Base-by-base conservation (phyloP, 768 basidiomycete species). In the Thelephora ganbajun region DNA sequence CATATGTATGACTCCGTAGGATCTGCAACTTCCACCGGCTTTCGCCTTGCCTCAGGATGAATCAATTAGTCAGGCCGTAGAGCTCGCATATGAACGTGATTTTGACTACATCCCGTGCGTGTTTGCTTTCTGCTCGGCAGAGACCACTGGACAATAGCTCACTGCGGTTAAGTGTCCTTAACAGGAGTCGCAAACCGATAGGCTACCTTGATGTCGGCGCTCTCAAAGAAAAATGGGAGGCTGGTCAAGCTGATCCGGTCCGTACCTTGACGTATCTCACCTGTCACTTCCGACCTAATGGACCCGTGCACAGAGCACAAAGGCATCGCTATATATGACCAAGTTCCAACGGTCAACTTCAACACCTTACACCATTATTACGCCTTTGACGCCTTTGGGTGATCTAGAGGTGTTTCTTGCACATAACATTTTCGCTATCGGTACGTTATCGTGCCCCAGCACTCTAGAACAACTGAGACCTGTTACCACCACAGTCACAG, bases 51-150 rank as follows among this genome's bases (percentile, higher is more conserved):
- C 83, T 6, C 66, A 71, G 11, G 70, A 72, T 49, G 88, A 88
- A 57, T 71, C 76, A 16, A 79, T 93, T 49, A 72, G 76, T 7
- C 71, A 74, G 19, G 91, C 87, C 1, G 76, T 94, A 23, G 88
- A 89, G 55, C 73, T 84, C 20, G 92, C 91, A 0, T 94, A 92
- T 56, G 92, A 96, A 54, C 79, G 90, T 33, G 92, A 96, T 60
- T 96, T 93, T 64, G 90, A 90, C 14, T 82, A 93, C 56, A 81
- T 94, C 51, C 92, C 92, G 92, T 93, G 56, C 57, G 66, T 64
- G 18, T 33, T 36, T 13, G 39, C 6, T n/a, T 13, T 16, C 22
- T 6, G 14, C 14, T 41, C 16, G 1, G 36, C 37, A 7, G 19
- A 12, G 6, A 23, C 30, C 3, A 11, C 33, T 2, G 5, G 9